Base-by-base conservation (phyloP, 371 early-diverging fungal species). In the Phascolomyces articulosus region DNA sequence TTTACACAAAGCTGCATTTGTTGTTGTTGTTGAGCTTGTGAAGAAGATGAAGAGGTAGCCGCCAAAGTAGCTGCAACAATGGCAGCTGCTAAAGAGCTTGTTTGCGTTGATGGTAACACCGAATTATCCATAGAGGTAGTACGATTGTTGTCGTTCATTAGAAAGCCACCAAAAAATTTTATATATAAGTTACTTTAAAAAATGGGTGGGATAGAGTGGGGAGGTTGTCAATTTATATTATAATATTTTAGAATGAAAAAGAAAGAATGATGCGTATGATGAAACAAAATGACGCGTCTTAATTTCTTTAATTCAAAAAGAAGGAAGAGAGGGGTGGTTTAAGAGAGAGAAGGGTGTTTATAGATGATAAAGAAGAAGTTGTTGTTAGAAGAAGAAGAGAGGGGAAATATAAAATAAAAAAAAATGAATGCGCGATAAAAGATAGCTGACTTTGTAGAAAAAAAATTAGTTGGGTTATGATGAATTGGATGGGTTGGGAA, bases 1-100 rank as follows among this genome's bases (percentile, higher is more conserved):
- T 71, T 66, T 13, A 78, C 58, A 63, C 71, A 63, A 21, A 77
- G 68, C 40, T 57, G 64, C 29, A 58, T 51, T 21, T 64, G 53
- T 29, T 51, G 62, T 62, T 34, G 15, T n/a, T 23, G 10, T 26
- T 44, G 60, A n/a, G n/a, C n/a, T n/a, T n/a, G n/a, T n/a, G n/a
- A n/a, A n/a, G n/a, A n/a, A n/a, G n/a, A n/a, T 48, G n/a, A 38
- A 29, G 40, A 47, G 27, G 60, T 59, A 2, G 60, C 60, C 9
- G 60, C 60, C 8, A 59, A 29, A 2, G 60, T 59, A n/a, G 60
- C 60, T 44, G 60, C 60, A 47, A 59, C 60, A 40, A 59, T 44
- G 47, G 60, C 60, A n/a, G 60, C 60, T 28, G 60, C 60, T 26
- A 40, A 38, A 15, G 60, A 38, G 13, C 20, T 38, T 11, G 41